Percentiles rank a stretch among this genome's conserved stretches.
Conservation (phyloP, 1,284 basidiomycete species). For the Ceratorhiza oryzae-sativae region DNA sequence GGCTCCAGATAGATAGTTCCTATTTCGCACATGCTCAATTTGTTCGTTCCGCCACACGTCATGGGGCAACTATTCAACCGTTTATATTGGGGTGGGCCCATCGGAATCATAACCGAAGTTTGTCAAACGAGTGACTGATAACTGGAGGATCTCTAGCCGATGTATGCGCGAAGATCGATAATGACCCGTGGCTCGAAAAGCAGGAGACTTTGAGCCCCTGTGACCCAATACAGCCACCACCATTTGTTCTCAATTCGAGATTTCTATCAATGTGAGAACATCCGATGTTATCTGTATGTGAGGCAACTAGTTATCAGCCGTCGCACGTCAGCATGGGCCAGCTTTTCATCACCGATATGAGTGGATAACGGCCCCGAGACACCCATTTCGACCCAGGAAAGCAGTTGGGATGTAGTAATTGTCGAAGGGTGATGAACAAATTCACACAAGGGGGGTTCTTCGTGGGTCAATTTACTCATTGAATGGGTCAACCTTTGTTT, state of each 20-base stretch:
- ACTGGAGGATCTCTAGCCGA: neutral
- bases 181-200: neutral
- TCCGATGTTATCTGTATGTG: constrained; percentile 6
- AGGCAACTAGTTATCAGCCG: neutral
- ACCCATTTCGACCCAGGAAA: neutral
- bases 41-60: neutral
- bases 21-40: constrained; percentile 1
- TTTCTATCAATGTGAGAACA: constrained; percentile 36
- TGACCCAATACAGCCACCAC: constrained; percentile 1
- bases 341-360: neutral
- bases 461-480: constrained; percentile 30
- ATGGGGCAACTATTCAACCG: neutral
- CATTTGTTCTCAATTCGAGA: neutral
- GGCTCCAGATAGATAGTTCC: no score
- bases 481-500: constrained; percentile 18
- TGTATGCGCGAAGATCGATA: constrained; percentile 10
- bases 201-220: neutral
- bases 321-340: neutral
- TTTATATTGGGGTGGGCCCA: neutral
- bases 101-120: neutral
- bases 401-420: constrained; percentile 23
- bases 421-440: constrained; percentile 16
- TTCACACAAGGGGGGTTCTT: constrained; percentile 13
- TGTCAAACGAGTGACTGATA: neutral
- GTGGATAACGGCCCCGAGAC: constrained; percentile 1